phyloP scores from a whole-genome alignment of 2,329 filamentous ascomycete genomes.

The Fusarium sp. region DNA sequence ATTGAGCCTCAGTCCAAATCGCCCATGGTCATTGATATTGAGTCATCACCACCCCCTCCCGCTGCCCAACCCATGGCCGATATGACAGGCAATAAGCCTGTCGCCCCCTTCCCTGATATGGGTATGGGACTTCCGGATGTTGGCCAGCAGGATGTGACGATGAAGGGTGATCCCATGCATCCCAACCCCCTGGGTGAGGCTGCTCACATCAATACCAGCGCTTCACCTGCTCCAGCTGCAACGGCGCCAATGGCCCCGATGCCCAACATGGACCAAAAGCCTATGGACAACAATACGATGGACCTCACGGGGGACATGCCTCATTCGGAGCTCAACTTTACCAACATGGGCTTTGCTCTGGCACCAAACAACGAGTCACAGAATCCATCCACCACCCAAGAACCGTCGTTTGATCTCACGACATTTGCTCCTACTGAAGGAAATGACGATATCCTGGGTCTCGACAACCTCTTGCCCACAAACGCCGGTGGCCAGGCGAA shows the following conservation, averaged over 20 bases:
- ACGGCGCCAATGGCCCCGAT: conserved; percentile 43
- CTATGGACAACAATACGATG: conserved; percentile 39
- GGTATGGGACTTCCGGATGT: conserved; percentile 58
- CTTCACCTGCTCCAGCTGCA: conserved; percentile 22
- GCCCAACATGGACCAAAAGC: conserved; percentile 44
- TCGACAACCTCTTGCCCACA: conserved; percentile 48
- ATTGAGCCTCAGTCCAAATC: conserved; percentile 52
- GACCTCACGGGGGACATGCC: conserved; percentile 32
- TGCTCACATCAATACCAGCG: conserved; percentile 44
- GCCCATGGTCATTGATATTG: conserved; percentile 52
- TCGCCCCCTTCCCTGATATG: conserved; percentile 70
- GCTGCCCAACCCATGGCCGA: conserved; percentile 50
- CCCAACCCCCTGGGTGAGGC: conserved; percentile 20
- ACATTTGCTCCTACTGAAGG: conserved; percentile 55
- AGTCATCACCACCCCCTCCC: conserved; percentile 49
- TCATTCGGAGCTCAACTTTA: conserved; percentile 62
- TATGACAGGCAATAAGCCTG: conserved; percentile 53
- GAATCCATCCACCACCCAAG: conserved; percentile 42
- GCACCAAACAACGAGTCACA: conserved; percentile 55
- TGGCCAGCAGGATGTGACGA: conserved; percentile 24
- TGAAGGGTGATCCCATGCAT: conserved; percentile 42
- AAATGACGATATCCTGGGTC: conserved; percentile 45
- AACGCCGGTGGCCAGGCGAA: conserved; percentile 34
- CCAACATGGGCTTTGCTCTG: conserved; percentile 68
- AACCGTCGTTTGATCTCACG: conserved; percentile 59